A percentile compares a stretch with the other conserved stretches of the same genome.
phyloP scores from a whole-genome alignment of 23 red algal species.

The Gracilariopsis chorda region DNA sequence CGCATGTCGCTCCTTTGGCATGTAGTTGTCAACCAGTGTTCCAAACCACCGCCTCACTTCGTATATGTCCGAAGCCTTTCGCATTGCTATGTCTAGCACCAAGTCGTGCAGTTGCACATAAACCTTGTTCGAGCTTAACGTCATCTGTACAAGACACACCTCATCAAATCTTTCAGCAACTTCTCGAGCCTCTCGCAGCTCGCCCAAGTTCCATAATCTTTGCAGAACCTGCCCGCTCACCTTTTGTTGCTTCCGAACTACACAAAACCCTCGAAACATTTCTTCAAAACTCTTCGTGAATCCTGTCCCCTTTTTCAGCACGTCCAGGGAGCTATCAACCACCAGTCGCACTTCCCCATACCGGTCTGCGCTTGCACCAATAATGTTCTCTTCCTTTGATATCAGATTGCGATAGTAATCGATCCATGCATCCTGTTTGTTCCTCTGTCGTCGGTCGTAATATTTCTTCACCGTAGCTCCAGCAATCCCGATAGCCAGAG shows the following conservation, averaged over 20 bases:
- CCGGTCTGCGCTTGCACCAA: not conserved
- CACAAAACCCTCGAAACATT: not conserved
- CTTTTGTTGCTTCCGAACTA: not conserved
- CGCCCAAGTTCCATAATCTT: not conserved
- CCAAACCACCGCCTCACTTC: not conserved
- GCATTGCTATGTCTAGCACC: not conserved
- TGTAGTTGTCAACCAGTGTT: not conserved
- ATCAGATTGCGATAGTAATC: not conserved
- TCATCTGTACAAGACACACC: not conserved
- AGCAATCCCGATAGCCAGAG: not conserved
- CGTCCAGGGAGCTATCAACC: not conserved
- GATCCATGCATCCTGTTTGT: not conserved
- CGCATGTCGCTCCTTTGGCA: too few species aligned
- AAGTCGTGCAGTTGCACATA: not conserved
- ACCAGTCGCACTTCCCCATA: not conserved
- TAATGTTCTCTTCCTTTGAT: not conserved
- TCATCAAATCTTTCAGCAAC: not conserved
- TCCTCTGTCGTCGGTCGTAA: not conserved
- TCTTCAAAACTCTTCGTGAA: not conserved
- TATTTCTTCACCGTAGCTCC: not conserved
- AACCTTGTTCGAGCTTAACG: not conserved
- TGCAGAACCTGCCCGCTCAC: not conserved
- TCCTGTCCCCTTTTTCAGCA: too few species aligned
- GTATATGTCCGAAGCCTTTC: not conserved
- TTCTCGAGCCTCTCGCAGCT: not conserved